Percentiles rank a stretch among this genome's conserved stretches.
phyloP scores from a whole-genome alignment of 805 yeast genomes.

The Kodamaea nitidulidarum region DNA sequence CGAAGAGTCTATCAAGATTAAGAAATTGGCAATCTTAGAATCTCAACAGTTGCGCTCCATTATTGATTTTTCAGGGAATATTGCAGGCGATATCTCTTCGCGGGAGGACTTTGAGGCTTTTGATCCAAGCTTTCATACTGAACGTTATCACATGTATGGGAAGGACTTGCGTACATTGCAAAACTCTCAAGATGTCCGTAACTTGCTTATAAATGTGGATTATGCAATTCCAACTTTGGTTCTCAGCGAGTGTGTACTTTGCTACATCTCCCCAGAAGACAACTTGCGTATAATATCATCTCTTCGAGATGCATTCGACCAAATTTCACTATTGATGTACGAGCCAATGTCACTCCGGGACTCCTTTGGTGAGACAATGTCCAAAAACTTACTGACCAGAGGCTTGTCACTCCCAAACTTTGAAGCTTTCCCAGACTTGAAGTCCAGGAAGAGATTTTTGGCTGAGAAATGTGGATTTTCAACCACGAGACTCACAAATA shows the following conservation, averaged over 20 bases:
- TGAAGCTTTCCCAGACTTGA: slow-evolving; percentile 45
- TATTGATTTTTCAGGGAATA: slow-evolving; percentile 16
- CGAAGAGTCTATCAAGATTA: slow-evolving; percentile 47
- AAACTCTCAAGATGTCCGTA: slow-evolving; percentile 5
- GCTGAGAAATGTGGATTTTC: slow-evolving; percentile 19
- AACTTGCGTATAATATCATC: slow-evolving; percentile 43
- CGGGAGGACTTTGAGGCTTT: slow-evolving; percentile 21
- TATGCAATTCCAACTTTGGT: slow-evolving; percentile 51
- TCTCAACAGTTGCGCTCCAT: slow-evolving; percentile 24
- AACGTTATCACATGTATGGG: slow-evolving; percentile 50
- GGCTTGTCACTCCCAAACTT: slow-evolving; percentile 63
- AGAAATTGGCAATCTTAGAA: slow-evolving; percentile 44
- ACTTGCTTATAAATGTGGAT: slow-evolving; percentile 23
- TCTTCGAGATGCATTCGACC: slow-evolving; percentile 29
- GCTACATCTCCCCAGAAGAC: slow-evolving; percentile 56
- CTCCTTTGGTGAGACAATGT: slow-evolving; percentile 67
- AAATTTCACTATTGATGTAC: slow-evolving; percentile 45
- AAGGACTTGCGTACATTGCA: slow-evolving; percentile 46
- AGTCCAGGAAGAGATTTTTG: slow-evolving; percentile 23
- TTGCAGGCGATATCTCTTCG: slow-evolving; percentile 12
- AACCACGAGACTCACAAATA: slow-evolving; percentile 41
- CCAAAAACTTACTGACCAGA: slow-evolving; percentile 51
- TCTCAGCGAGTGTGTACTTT: slow-evolving; percentile 72
- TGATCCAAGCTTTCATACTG: slow-evolving; percentile 31
- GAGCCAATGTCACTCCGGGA: slow-evolving; percentile 68